Evolutionary conservation across 768 basidiomycete genomes (phyloP).

Genomic region (Russula sp.): DNA sequence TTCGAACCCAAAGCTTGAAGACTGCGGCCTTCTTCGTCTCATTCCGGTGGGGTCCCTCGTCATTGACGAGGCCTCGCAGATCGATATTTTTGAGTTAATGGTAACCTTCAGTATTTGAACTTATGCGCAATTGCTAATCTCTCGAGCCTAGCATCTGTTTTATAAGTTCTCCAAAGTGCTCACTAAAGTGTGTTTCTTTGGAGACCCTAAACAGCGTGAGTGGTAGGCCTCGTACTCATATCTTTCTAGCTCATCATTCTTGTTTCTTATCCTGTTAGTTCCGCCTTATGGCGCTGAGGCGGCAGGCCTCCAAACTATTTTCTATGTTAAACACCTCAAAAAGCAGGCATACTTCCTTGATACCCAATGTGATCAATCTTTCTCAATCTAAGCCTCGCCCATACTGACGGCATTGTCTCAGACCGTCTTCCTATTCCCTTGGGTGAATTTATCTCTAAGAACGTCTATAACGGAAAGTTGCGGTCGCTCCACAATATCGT

Average conservation of each 20-base stretch:
- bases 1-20: constrained; percentile 39
- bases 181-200: constrained; percentile 46
- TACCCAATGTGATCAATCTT: constrained; percentile 37
- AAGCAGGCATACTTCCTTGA: constrained; percentile 37
- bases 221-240: background rate
- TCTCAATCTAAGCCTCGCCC: background rate
- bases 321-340: constrained; percentile 40
- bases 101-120: constrained; percentile 27
- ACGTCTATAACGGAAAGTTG: constrained; percentile 39
- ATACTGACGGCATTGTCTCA: constrained; percentile 22
- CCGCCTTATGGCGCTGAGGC: constrained; percentile 46
- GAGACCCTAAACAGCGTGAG: constrained; percentile 50
- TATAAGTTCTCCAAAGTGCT: constrained; percentile 34
- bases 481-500: constrained; percentile 35
- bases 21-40: constrained; percentile 31
- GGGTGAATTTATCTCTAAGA: constrained; percentile 44
- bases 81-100: constrained; percentile 44
- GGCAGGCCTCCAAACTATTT: constrained; percentile 40
- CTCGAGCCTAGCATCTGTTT: constrained; percentile 37
- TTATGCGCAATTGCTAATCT: background rate
- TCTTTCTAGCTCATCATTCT: background rate
- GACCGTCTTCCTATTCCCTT: constrained; percentile 48
- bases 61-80: constrained; percentile 54
- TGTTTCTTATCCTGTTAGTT: constrained; percentile 31
- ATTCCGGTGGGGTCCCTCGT: constrained; percentile 43